Base-by-base conservation (phyloP, 345 rosid genomes). In the Boechera retrofracta region DNA sequence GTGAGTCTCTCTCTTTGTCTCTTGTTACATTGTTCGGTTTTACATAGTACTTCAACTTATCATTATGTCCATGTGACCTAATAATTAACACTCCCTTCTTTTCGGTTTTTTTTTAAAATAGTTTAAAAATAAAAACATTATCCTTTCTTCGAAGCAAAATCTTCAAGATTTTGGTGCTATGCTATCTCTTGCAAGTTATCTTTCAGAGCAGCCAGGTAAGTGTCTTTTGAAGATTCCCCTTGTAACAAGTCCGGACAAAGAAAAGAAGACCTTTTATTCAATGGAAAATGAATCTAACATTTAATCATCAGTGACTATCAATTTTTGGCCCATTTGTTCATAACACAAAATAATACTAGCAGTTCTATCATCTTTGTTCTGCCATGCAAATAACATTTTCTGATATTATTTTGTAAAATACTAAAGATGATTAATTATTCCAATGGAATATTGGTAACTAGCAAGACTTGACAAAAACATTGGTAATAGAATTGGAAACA, bases 181-280 rank as follows among this genome's bases (percentile, higher is more conserved):
- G 61, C 31, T 12, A 47, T 67, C 65, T 75, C 39, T 67, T 36
- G 78, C 32, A 67, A 65, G 73, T 67, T 51, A 57, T 75, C 52
- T 75, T 28, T 47, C 52, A 67, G 60, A 57, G 57, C 41, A 18
- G 60, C 72, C 66, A 66, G 51, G 51, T 74, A 74, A 24, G 31
- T 39, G 12, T 57, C 6, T 45, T 65, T 57, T 66, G 72, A 74
- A 56, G 57, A 26, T 74, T 42, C 21, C 36, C 39, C 32, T 28
- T 39, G 32, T 54, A 38, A 63, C 69, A 52, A 24, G 54, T 39
- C 77, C 12, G 42, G 63, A 41, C 44, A 73, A 16, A 51, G 7
- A 21, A n/a, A 41, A 4, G 31, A n/a, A 28, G 28, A 61, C 13
- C 10, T 9, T 6, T 48, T 28, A 36, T 36, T 51, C 58, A 2